Conservation (phyloP, 768 basidiomycete species). For the Rossbeevera mucosa region DNA sequence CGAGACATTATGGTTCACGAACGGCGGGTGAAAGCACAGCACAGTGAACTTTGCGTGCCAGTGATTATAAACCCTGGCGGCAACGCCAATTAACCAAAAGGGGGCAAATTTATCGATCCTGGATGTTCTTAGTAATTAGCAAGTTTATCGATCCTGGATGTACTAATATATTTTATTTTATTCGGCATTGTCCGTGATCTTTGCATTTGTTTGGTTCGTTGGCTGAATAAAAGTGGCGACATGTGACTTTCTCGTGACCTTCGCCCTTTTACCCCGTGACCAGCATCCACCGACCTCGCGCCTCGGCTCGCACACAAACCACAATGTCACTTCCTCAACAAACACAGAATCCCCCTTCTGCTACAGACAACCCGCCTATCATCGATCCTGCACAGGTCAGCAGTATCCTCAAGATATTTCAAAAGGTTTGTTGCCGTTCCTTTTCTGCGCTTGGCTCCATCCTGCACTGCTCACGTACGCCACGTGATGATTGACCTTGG, state of each 20-base stretch:
- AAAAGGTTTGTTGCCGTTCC: slow-evolving; percentile 43
- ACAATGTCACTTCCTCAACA: slow-evolving; percentile 18
- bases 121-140: too few species aligned
- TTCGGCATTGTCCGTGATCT: not conserved
- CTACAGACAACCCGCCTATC: slow-evolving; percentile 8
- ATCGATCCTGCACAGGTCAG: slow-evolving; percentile 57
- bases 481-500: slow-evolving; percentile 25
- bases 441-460: not conserved
- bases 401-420: slow-evolving; percentile 54
- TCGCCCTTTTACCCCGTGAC: slow-evolving; percentile 40
- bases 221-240: slow-evolving; percentile 33
- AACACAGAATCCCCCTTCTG: slow-evolving; percentile 6
- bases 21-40: too few species aligned
- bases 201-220: slow-evolving; percentile 31
- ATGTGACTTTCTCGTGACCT: slow-evolving; percentile 43
- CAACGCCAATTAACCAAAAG: not conserved
- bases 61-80: slow-evolving; percentile 1
- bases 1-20: slow-evolving; percentile 28
- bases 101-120: not conserved
- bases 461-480: not conserved
- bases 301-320: slow-evolving; percentile 1
- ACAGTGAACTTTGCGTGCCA: too few species aligned
- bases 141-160: not conserved
- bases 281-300: slow-evolving; percentile 25
- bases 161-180: too few species aligned